Percentiles rank a stretch among this genome's conserved stretches.
phyloP scores from a whole-genome alignment of 2,329 filamentous ascomycete species.

The Byssothecium circinans region DNA sequence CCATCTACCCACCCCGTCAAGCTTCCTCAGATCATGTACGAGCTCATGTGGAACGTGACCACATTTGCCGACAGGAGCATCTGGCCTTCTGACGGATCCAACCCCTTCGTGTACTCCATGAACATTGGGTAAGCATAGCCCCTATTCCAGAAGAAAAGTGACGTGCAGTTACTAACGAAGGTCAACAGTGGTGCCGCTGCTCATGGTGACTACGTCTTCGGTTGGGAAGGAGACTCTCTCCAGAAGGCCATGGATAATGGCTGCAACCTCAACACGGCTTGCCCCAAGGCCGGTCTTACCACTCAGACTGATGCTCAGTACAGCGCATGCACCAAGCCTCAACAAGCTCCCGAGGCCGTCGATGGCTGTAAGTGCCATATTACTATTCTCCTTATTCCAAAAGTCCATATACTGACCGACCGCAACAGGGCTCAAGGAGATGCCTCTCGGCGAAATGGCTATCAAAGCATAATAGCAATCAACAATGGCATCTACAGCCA shows the following conservation, averaged over 20 bases:
- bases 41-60: conserved; percentile 41
- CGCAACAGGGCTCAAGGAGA: conserved; percentile 28
- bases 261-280: conserved; percentile 41
- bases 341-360: conserved; percentile 36
- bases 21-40: conserved; percentile 42
- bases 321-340: conserved; percentile 37
- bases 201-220: conserved; percentile 46
- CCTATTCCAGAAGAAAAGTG: background rate
- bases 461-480: conserved; percentile 25
- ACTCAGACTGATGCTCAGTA: conserved; percentile 29
- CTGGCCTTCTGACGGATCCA: conserved; percentile 37
- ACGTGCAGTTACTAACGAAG: background rate
- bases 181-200: conserved; percentile 30
- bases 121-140: conserved; percentile 30
- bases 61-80: conserved; percentile 32
- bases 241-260: conserved; percentile 46
- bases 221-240: conserved; percentile 50
- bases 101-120: conserved; percentile 39
- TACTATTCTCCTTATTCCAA: background rate
- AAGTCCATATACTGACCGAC: conserved; percentile 11
- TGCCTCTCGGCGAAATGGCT: conserved; percentile 29
- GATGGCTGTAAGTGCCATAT: conserved; percentile 32
- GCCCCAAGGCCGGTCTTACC: conserved; percentile 35
- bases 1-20: conserved; percentile 43
- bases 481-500: background rate